phyloP scores from a whole-genome alignment of 169 alveolate species.

The Plasmodium sp. region DNA sequence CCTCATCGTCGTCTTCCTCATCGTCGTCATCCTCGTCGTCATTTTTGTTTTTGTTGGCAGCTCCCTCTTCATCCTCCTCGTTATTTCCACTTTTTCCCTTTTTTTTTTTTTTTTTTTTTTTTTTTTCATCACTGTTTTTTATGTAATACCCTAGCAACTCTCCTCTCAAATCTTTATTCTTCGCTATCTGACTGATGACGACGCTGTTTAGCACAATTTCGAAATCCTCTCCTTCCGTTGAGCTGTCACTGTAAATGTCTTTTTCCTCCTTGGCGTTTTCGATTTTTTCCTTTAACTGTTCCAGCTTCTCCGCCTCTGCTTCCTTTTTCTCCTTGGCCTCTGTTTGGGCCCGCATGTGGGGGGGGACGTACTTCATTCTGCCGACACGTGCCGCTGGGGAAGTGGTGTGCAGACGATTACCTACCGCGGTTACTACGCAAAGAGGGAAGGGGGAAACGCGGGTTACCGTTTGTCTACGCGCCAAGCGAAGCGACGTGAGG shows the following conservation, averaged over 20 bases:
- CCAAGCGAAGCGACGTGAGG: neutral
- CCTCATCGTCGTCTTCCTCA: neutral
- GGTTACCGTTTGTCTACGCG: neutral
- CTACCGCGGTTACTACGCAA: neutral
- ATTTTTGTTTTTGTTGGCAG: neutral
- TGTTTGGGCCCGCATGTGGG: conserved; percentile 28
- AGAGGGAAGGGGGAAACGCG: neutral
- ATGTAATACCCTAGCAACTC: conserved; percentile 67
- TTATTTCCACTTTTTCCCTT: neutral
- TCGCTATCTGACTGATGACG: conserved; percentile 56
- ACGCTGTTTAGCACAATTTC: conserved; percentile 70
- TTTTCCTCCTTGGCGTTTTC: conserved; percentile 21
- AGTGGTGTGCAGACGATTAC: neutral
- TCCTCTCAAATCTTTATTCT: conserved; percentile 69
- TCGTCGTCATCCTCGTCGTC: neutral
- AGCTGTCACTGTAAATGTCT: conserved; percentile 29
- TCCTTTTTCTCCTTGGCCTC: conserved; percentile 45
- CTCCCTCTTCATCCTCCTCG: conserved; percentile 4
- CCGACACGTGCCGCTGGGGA: neutral
- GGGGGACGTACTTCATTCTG: conserved; percentile 73
- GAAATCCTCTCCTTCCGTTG: conserved; percentile 62
- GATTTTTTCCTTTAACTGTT: conserved; percentile 11
- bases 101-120: conserved; percentile 59
- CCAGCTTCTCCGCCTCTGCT: neutral
- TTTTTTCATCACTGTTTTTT: conserved; percentile 22